Evolutionary conservation across 2,329 filamentous ascomycete genomes (phyloP), one percentile per base, ranked within the genome.

Genomic region (Verticillium alfalfae): DNA sequence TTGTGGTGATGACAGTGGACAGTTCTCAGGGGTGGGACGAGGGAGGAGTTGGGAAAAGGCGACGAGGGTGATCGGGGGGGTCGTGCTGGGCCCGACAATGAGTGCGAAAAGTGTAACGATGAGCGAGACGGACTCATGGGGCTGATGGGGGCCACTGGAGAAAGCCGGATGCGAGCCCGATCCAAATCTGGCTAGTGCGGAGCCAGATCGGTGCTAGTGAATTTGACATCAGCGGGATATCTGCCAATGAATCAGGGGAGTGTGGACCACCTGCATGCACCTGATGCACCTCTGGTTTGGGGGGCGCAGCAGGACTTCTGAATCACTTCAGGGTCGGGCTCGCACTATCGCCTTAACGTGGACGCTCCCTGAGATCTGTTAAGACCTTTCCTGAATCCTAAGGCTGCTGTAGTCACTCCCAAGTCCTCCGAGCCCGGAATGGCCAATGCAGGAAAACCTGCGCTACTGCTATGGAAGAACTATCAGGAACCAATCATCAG

Each of bases 1-100:
- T 62, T 58, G 62, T 67, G 62, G 65, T 64, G 64, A 66, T 67
- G 66, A 39, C 26, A 59, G 66, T 22, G 49, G 54, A 41, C 18
- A 34, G 57, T 58, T 49, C 22, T 13, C 38, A 31, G 22, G 57
- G 34, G 57, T 58, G 57, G 57, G 57, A 58, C 57, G 37, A 34
- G 57, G 22, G 38, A 58, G 57, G 39, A 58, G 38, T 34, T 58
- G 45, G 57, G 57, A 58, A 58, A 58, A 58, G 22, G 38, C 38
- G 38, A 26, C 18, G 49, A 58, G 49, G 22, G 38, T 26, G 57
- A 26, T 36, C 26, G 38, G 55, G 34, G 45, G 37, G 59, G 57
- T 55, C 38, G 38, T 57, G 38, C 57, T 55, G 56, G 49, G 64
- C 36, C 62, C 16, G 45, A 52, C n/a, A 52, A 31, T 22, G 45